Evolutionary conservation across 805 yeast genomes (phyloP).

Genomic region (Candida koratica): DNA sequence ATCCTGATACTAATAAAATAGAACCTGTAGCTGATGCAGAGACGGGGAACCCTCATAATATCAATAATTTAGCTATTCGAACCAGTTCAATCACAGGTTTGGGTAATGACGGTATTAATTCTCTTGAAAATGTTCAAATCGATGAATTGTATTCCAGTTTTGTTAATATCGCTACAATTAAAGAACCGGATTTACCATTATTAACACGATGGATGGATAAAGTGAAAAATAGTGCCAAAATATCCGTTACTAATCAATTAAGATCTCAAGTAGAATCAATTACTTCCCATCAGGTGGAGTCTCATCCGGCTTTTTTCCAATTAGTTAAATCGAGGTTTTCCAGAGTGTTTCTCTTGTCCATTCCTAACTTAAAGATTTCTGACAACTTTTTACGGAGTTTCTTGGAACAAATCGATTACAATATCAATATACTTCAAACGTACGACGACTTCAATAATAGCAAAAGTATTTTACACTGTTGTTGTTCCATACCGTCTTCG

Average conservation of each 20-base stretch:
- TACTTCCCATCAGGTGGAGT: constrained; percentile 12
- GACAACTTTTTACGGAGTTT: constrained; percentile 56
- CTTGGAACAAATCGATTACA: constrained; percentile 36
- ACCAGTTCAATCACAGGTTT: constrained; percentile 13
- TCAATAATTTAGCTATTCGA: constrained; percentile 6
- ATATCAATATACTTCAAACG: constrained; percentile 57
- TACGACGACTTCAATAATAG: constrained; percentile 59
- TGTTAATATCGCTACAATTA: constrained; percentile 47
- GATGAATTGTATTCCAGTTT: constrained; percentile 75
- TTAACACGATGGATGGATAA: constrained; percentile 39
- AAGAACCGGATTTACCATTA: constrained; percentile 36
- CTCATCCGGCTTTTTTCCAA: constrained; percentile 2
- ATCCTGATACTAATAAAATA: not conserved
- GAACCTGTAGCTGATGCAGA: not conserved
- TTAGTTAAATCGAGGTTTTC: constrained; percentile 41
- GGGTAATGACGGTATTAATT: not conserved
- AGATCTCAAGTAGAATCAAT: constrained; percentile 3
- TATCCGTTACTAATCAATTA: constrained; percentile 1
- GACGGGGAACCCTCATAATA: not conserved
- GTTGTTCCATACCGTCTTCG: constrained; percentile 40
- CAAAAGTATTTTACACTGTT: constrained; percentile 73
- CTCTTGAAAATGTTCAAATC: constrained; percentile 42
- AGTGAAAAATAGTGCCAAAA: constrained; percentile 23
- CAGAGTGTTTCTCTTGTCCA: constrained; percentile 66
- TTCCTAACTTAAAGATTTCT: constrained; percentile 60